These are phyloP conservation scores for Purpureocillium takamizusanense DNA, from an alignment of 2,329 filamentous ascomycete genomes.

Conservation along the genomic window DNA sequence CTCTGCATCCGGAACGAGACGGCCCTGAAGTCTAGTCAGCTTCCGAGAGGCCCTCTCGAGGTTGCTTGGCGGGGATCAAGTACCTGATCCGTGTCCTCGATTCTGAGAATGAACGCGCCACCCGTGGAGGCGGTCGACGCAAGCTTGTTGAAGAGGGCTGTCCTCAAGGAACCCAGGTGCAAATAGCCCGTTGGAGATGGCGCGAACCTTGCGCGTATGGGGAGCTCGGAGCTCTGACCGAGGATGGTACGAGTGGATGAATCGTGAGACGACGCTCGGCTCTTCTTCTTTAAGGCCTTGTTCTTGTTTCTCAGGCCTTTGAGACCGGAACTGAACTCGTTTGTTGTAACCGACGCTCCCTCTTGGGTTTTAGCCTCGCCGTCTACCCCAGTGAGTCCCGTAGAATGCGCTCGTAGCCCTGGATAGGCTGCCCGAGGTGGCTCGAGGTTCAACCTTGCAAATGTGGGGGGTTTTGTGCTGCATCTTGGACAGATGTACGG, in stretches of 20 bases:
- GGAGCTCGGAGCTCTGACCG: slow-evolving; percentile 43
- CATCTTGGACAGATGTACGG: slow-evolving; percentile 2
- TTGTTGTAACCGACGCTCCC: too few species aligned
- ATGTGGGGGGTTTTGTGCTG: neutral
- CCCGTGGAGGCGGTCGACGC: slow-evolving; percentile 72
- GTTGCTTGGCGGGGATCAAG: slow-evolving; percentile 10
- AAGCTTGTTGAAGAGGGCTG: slow-evolving; percentile 91
- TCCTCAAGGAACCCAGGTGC: slow-evolving; percentile 84
- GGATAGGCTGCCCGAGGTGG: too few species aligned
- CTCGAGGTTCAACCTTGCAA: neutral
- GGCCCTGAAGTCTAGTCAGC: slow-evolving; percentile 44
- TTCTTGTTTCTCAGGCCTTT: slow-evolving; percentile 9
- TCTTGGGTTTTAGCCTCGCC: too few species aligned
- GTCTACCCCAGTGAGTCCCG: too few species aligned
- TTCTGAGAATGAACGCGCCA: slow-evolving; percentile 80
- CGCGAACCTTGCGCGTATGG: slow-evolving; percentile 64
- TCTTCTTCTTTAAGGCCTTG: slow-evolving; percentile 14
- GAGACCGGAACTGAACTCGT: slow-evolving; percentile 4
- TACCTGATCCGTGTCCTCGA: slow-evolving; percentile 94
- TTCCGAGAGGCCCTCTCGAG: neutral
- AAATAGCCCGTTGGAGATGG: slow-evolving; percentile 92
- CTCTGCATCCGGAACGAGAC: slow-evolving; percentile 74
- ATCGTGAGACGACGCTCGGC: neutral
- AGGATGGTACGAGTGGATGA: slow-evolving; percentile 18
- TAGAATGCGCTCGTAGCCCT: too few species aligned